Conservation (phyloP, 768 basidiomycete genomes). For the Favolaschia claudopus region DNA sequence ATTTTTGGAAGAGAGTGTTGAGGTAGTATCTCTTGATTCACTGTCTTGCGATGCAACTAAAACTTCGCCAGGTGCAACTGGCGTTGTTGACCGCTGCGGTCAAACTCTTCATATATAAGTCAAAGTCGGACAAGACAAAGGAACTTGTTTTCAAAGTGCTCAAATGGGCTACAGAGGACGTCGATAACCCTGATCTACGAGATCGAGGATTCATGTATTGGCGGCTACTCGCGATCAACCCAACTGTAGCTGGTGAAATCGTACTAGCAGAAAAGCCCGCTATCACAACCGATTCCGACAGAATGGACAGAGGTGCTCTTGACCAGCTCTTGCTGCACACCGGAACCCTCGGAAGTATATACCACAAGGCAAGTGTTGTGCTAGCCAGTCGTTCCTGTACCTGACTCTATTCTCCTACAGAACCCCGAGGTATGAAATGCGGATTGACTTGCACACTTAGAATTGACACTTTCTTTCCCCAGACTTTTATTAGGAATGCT, state of each 20-base stretch:
- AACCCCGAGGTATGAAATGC: conserved; percentile 79
- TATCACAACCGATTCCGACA: conserved; percentile 97
- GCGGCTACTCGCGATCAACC: conserved; percentile 95
- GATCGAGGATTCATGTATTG: conserved; percentile 99
- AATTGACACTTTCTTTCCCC: neutral
- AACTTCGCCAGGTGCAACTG: conserved; percentile 80
- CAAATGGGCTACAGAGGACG: conserved; percentile 96
- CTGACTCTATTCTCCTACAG: conserved; percentile 20
- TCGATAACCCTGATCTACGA: conserved; percentile 97
- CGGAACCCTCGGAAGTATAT: conserved; percentile 93
- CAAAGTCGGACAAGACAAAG: conserved; percentile 83
- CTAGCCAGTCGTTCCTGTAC: neutral
- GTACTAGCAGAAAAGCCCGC: conserved; percentile 93
- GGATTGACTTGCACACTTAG: neutral
- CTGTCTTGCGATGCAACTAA: neutral
- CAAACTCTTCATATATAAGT: conserved; percentile 94
- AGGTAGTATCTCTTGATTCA: conserved; percentile 56
- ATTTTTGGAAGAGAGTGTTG: conserved; percentile 92
- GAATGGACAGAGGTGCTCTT: conserved; percentile 95
- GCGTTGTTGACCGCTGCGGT: conserved; percentile 93
- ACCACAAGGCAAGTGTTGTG: conserved; percentile 70
- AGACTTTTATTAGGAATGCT: conserved; percentile 95
- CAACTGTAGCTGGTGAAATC: conserved; percentile 85
- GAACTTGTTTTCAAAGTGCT: conserved; percentile 93
- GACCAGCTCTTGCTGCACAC: conserved; percentile 95